Conservation (phyloP, 352 stramenopile genomes). For the Pythium plurisporium region DNA sequence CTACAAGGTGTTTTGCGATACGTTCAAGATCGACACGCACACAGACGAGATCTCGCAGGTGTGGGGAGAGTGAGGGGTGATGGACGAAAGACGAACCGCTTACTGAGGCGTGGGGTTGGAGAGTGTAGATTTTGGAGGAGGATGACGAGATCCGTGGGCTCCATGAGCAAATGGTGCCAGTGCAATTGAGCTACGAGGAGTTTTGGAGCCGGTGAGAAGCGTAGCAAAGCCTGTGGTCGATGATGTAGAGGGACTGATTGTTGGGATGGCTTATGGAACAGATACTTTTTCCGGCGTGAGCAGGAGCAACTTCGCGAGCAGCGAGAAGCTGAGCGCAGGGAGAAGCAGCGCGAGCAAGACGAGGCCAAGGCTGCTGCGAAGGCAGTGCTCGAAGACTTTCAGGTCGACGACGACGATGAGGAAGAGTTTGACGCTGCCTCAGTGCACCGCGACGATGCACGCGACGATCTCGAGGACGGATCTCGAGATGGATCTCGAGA, state of each 20-base stretch:
- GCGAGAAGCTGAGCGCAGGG: constrained; percentile 31
- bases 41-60: constrained; percentile 70
- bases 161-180: constrained; percentile 66
- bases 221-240: not conserved
- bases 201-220: constrained; percentile 66
- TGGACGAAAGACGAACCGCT: not conserved
- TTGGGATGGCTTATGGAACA: no score
- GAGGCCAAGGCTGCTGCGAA: constrained; percentile 19
- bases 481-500: not conserved
- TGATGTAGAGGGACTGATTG: no score
- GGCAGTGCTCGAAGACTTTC: constrained; percentile 24
- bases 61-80: not conserved
- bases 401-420: constrained; percentile 36
- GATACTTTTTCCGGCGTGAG: constrained; percentile 71
- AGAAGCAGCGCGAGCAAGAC: constrained; percentile 32
- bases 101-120: not conserved
- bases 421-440: constrained; percentile 30
- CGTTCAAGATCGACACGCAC: constrained; percentile 61
- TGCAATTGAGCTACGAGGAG: constrained; percentile 75
- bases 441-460: not conserved
- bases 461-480: constrained; percentile 22
- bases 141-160: constrained; percentile 50
- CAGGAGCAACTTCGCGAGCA: constrained; percentile 31
- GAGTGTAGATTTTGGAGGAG: constrained; percentile 36
- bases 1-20: constrained; percentile 58